phyloP scores from a whole-genome alignment of 805 yeast species.

The Candida suzukii region DNA sequence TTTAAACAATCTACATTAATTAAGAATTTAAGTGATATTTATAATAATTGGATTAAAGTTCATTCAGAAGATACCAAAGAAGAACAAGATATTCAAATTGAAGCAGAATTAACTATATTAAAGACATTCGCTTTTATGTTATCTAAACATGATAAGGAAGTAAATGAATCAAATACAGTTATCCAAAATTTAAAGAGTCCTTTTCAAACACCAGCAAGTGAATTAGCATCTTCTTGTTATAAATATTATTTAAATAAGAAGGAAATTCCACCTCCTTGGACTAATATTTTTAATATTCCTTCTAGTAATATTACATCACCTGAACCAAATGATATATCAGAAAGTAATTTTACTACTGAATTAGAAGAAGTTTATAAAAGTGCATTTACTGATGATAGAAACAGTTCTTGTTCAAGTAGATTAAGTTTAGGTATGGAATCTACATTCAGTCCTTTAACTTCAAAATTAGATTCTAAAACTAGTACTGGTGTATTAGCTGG shows the following conservation, averaged over 20 bases:
- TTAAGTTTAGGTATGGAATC: no score
- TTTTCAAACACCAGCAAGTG: neutral
- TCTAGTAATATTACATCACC: no score
- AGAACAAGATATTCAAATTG: neutral
- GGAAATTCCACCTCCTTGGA: slow-evolving; percentile 9
- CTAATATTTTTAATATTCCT: slow-evolving; percentile 9
- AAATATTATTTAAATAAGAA: slow-evolving; percentile 9
- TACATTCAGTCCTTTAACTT: no score
- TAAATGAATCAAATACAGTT: slow-evolving; percentile 9
- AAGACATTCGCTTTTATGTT: neutral
- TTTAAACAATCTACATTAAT: neutral
- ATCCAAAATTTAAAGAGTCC: slow-evolving; percentile 4
- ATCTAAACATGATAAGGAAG: neutral
- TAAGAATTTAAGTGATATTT: neutral
- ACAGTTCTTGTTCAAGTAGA: no score
- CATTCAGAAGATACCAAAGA: neutral
- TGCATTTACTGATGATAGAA: no score
- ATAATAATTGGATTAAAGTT: neutral
- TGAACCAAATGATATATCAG: no score
- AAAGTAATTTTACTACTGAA: no score
- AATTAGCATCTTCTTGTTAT: slow-evolving; percentile 6
- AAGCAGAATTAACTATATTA: neutral
- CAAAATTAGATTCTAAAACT: no score
- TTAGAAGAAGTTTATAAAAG: neutral
- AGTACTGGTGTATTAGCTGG: no score